phyloP scores from a whole-genome alignment of 441 rosid genomes.

The Erodium trifolium region DNA sequence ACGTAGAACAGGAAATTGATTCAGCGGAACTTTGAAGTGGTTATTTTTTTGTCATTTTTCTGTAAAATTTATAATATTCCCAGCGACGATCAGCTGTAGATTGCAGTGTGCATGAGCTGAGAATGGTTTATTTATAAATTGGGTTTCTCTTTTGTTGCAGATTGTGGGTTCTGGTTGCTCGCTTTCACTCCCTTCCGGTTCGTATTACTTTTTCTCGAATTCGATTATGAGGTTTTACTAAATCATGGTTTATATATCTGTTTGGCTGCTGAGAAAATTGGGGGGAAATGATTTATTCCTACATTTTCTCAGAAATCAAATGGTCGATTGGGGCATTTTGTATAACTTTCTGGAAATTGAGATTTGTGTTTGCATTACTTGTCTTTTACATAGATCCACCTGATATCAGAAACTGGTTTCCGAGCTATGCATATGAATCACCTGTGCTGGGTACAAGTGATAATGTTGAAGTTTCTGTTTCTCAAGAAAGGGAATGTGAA shows the following conservation, averaged over 20 bases:
- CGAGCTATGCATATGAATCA: conserved; percentile 55
- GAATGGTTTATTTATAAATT: not conserved
- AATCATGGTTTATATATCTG: not conserved
- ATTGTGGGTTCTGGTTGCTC: conserved; percentile 28
- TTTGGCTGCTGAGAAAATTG: conserved; percentile 1
- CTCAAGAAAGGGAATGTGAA: conserved; percentile 17
- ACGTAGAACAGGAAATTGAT: not conserved
- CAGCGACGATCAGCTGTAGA: too few relatives aligned
- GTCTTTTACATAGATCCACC: conserved; percentile 51
- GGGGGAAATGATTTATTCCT: not conserved
- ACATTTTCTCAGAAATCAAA: not conserved
- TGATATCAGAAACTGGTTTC: conserved; percentile 48
- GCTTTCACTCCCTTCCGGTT: conserved; percentile 37
- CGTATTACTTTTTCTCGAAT: conserved; percentile 16
- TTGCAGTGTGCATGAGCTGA: not conserved
- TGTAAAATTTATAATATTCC: too few relatives aligned
- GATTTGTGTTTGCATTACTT: not conserved
- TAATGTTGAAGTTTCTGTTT: conserved; percentile 21
- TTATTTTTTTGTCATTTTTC: too few relatives aligned
- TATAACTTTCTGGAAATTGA: not conserved
- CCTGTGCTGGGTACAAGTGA: conserved; percentile 37
- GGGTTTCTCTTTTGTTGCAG: conserved; percentile 19
- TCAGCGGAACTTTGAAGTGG: not conserved
- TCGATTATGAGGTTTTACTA: not conserved
- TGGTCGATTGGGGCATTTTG: not conserved